phyloP scores from a whole-genome alignment of 1,284 basidiomycete species.

The Athelia psychrophila region DNA sequence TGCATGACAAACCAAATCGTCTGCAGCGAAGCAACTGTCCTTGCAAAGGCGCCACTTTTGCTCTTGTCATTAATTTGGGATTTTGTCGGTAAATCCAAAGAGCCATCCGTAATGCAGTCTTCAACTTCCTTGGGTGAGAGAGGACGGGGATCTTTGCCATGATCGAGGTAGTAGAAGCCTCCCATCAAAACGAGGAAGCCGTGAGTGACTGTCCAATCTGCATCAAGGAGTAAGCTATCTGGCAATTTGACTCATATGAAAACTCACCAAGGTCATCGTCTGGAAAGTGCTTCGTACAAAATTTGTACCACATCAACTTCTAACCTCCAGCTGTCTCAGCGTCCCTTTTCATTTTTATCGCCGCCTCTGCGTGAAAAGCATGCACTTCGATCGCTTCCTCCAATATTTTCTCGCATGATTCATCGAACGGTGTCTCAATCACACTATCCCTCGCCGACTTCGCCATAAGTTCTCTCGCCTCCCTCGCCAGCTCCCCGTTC shows the following conservation, averaged over 20 bases:
- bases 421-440: background rate
- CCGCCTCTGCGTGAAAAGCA: background rate
- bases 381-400: background rate
- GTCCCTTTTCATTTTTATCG: background rate
- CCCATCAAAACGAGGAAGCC: slow-evolving; percentile 6
- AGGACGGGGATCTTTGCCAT: background rate
- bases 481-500: background rate
- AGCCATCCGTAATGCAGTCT: slow-evolving; percentile 3
- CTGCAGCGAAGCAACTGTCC: background rate
- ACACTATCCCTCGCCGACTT: background rate
- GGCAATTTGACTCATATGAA: background rate
- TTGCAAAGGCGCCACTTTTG: background rate
- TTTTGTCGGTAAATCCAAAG: background rate
- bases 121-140: slow-evolving; percentile 2
- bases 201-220: slow-evolving; percentile 5
- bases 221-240: background rate
- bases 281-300: background rate
- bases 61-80: background rate
- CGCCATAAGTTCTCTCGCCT: background rate
- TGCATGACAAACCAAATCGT: slow-evolving; percentile 9
- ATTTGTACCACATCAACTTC: background rate
- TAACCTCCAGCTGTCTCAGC: background rate
- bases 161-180: slow-evolving; percentile 3
- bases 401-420: background rate
- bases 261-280: background rate